Evolutionary conservation across 2,329 filamentous ascomycete species (phyloP).

Genomic region (Ascochyta koolunga): DNA sequence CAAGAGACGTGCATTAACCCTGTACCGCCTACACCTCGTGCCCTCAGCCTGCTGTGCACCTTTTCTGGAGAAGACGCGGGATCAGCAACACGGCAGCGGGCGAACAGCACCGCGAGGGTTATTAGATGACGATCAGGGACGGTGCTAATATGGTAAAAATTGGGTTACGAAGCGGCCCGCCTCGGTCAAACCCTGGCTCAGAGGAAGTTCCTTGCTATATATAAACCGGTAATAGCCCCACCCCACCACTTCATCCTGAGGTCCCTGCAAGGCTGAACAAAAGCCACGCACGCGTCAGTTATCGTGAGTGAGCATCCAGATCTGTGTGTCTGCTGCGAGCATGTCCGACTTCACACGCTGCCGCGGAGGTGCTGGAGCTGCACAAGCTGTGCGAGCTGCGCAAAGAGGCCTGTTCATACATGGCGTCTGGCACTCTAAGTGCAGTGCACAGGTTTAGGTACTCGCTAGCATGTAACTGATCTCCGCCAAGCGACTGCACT

Average conservation of each 20-base stretch:
- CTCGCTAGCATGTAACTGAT: constrained; percentile 16
- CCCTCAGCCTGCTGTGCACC: too few relatives aligned
- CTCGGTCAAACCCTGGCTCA: background rate
- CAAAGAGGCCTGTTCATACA: constrained; percentile 29
- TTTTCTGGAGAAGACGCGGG: background rate
- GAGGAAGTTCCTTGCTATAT: background rate
- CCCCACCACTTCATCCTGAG: background rate
- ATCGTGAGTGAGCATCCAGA: background rate
- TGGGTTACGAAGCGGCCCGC: constrained; percentile 2
- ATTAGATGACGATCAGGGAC: background rate
- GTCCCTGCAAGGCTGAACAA: background rate
- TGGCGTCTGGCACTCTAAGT: constrained; percentile 38
- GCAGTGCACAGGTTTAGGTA: background rate
- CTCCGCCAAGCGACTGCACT: constrained; percentile 57
- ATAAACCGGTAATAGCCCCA: too few relatives aligned
- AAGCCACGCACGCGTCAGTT: background rate
- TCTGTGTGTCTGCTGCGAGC: background rate
- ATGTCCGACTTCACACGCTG: constrained; percentile 28
- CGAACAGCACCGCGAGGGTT: background rate
- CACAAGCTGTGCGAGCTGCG: constrained; percentile 16
- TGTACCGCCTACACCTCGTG: too few relatives aligned
- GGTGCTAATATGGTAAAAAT: too few relatives aligned
- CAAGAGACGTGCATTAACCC: background rate
- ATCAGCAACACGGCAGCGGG: background rate
- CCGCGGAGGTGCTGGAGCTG: constrained; percentile 11